A percentile compares a stretch with the other conserved stretches of the same genome.
Evolutionary conservation across 2,329 filamentous ascomycete genomes (phyloP).

Genomic region (Ceratocystis cubensis): DNA sequence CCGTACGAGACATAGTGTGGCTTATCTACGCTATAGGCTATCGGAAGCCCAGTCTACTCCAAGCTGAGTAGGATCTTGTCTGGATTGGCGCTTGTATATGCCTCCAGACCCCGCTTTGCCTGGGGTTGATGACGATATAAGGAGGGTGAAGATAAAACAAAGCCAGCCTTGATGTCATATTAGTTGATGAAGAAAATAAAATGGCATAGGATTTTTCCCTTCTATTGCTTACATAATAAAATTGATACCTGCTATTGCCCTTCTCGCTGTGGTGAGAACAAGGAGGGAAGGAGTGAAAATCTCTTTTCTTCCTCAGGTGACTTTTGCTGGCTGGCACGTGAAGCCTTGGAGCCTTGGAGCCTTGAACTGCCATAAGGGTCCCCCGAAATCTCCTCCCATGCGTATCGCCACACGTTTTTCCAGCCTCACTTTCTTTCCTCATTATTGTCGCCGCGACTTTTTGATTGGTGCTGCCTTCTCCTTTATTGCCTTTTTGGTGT

Average conservation of each 20-base stretch:
- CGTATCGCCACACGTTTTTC: not conserved
- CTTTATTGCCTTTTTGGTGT: not conserved
- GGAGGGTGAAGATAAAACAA: not conserved
- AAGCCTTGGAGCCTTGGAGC: not conserved
- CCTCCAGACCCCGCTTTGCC: not conserved
- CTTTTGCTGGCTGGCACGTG: not conserved
- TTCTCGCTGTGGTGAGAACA: not conserved
- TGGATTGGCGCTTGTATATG: not conserved
- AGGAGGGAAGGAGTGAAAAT: constrained; percentile 1
- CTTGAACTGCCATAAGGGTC: not conserved
- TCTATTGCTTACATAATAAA: no score
- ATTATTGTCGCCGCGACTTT: no score
- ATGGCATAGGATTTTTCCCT: no score
- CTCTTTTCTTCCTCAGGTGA: not conserved
- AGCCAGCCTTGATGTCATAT: no score
- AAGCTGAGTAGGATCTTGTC: not conserved
- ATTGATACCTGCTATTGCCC: not conserved
- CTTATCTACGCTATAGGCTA: no score
- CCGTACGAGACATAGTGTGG: no score
- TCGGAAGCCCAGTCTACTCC: no score
- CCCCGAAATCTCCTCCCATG: not conserved
- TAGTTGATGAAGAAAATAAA: no score
- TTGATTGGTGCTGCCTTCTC: no score
- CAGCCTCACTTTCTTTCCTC: not conserved
- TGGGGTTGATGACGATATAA: not conserved